Percentiles rank a stretch among this genome's conserved stretches.
These are phyloP conservation scores for Colletotrichum australisinense DNA, from an alignment of 2,329 filamentous ascomycete genomes.

Conservation along the genomic window DNA sequence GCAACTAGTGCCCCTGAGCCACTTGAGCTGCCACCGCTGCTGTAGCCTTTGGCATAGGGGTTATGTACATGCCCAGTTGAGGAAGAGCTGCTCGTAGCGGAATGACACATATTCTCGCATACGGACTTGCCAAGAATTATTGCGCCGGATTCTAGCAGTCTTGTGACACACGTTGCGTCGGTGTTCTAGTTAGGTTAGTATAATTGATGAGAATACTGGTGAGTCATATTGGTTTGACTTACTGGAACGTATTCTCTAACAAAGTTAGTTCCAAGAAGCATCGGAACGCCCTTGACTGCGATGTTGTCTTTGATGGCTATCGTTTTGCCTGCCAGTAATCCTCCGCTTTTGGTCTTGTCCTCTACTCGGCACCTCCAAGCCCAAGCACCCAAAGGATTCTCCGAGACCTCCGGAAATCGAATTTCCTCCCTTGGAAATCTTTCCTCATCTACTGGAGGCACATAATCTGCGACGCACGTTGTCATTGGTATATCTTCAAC, in stretches of 20 bases:
- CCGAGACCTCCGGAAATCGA: constrained; percentile 33
- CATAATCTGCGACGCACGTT: background rate
- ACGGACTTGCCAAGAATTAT: constrained; percentile 42
- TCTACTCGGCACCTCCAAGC: constrained; percentile 44
- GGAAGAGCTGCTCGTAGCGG: constrained; percentile 43
- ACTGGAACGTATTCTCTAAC: constrained; percentile 10
- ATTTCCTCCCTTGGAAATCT: constrained; percentile 4
- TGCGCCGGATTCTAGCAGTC: constrained; percentile 40
- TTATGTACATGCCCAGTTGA: constrained; percentile 44
- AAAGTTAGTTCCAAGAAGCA: constrained; percentile 25
- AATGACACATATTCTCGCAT: constrained; percentile 45
- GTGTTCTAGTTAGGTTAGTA: background rate
- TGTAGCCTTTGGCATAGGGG: constrained; percentile 40
- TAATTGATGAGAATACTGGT: fast-evolving
- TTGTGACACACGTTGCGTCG: constrained; percentile 10
- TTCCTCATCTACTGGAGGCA: background rate
- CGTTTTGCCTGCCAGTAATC: constrained; percentile 35
- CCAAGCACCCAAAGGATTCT: constrained; percentile 49
- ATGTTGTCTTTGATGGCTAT: constrained; percentile 46
- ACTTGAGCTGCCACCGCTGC: constrained; percentile 45
- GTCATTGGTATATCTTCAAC: background rate
- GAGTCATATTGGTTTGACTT: background rate
- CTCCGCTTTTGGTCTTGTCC: constrained; percentile 2
- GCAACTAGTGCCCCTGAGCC: constrained; percentile 45
- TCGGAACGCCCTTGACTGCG: constrained; percentile 36